phyloP scores from a whole-genome alignment of 148 eudicot genomes.

The Pharnaceum exiguum region DNA sequence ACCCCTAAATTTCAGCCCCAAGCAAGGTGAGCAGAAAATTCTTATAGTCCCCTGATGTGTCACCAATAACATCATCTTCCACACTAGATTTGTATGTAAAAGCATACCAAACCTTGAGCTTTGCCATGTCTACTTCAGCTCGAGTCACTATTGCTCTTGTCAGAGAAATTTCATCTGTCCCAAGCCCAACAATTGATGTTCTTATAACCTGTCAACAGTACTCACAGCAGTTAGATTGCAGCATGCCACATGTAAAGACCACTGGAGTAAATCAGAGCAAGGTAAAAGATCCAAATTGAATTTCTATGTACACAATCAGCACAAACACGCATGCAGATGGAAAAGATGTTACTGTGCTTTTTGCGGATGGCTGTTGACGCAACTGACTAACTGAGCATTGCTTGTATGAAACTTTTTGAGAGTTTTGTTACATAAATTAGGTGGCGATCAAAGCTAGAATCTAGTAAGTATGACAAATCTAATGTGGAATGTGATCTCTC shows the following conservation, averaged over 20 bases:
- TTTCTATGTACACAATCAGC: too few species aligned
- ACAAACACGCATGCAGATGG: too few species aligned
- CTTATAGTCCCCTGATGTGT: conserved; percentile 71
- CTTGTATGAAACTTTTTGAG: too few species aligned
- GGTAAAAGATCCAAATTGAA: too few species aligned
- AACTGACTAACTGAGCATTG: too few species aligned
- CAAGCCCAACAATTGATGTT: conserved; percentile 50
- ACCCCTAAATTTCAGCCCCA: conserved; percentile 27
- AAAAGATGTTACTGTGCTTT: too few species aligned
- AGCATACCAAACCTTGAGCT: conserved; percentile 41
- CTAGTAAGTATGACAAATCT: too few species aligned
- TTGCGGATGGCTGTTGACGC: too few species aligned
- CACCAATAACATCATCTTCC: conserved; percentile 58
- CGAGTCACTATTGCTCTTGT: conserved; percentile 66
- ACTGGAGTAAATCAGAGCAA: too few species aligned
- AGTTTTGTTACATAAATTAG: too few species aligned
- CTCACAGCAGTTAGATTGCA: background rate
- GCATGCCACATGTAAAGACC: background rate
- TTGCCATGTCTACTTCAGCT: conserved; percentile 81
- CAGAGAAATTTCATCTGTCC: conserved; percentile 81
- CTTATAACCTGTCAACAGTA: conserved; percentile 46
- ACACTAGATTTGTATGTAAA: conserved; percentile 37
- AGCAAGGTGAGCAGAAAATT: conserved; percentile 61
- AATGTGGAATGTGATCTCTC: too few species aligned
- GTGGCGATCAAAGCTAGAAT: too few species aligned